Percentiles rank a stretch among this genome's conserved stretches.
Evolutionary conservation across 176 grass and related monocot genomes (phyloP).

Genomic region (Bromus sterilis): DNA sequence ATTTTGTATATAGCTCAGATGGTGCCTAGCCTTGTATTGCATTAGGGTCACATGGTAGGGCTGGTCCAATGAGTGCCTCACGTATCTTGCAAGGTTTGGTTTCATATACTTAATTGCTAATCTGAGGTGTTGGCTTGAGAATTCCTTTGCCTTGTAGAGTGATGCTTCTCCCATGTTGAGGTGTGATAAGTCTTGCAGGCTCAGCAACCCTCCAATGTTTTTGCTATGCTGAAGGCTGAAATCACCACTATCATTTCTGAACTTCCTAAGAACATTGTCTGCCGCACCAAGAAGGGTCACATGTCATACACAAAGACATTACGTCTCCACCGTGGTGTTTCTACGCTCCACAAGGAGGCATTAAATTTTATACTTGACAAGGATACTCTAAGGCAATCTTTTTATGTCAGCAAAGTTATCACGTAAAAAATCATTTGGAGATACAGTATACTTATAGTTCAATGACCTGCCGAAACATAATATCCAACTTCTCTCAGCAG

Average conservation of each 20-base stretch:
- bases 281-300: background rate
- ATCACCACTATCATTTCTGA: background rate
- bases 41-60: slow-evolving; percentile 52
- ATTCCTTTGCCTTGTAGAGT: slow-evolving; percentile 50
- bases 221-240: slow-evolving; percentile 7
- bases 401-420: background rate
- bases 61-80: slow-evolving; percentile 44
- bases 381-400: background rate
- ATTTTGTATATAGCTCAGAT: slow-evolving; percentile 25
- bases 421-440: background rate
- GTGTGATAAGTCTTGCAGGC: slow-evolving; percentile 55
- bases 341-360: background rate
- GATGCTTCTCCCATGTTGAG: slow-evolving; percentile 39
- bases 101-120: slow-evolving; percentile 1
- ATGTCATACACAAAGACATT: background rate
- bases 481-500: slow-evolving; percentile 42
- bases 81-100: slow-evolving; percentile 13
- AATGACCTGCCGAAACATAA: slow-evolving; percentile 32
- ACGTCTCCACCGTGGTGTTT: background rate
- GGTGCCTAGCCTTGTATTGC: slow-evolving; percentile 51
- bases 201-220: slow-evolving; percentile 42
- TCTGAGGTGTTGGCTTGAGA: slow-evolving; percentile 34
- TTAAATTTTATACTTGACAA: background rate
- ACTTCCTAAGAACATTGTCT: slow-evolving; percentile 25
- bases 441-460: no score